Conservation (phyloP, 1,284 basidiomycete genomes). For the Papiliotrema fonsecae region DNA sequence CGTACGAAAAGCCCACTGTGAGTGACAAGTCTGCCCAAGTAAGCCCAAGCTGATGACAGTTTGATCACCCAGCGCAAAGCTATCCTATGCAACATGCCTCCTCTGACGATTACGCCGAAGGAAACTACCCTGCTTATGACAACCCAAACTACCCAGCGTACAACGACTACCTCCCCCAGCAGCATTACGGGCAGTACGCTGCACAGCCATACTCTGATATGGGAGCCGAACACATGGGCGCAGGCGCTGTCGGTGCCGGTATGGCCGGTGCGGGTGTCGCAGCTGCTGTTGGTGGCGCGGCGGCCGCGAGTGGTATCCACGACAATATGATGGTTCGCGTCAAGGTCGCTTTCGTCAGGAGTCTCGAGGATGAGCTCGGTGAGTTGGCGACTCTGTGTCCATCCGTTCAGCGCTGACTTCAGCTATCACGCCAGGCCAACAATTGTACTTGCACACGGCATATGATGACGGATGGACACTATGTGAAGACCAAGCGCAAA, state of each 20-base stretch:
- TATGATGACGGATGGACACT: conserved; percentile 49
- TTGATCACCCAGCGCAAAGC: conserved; percentile 25
- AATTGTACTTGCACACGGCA: conserved; percentile 43
- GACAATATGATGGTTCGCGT: conserved; percentile 42
- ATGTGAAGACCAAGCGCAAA: conserved; percentile 42
- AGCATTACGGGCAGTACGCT: not conserved
- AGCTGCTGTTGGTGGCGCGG: conserved; percentile 5
- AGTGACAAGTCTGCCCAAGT: conserved; percentile 1
- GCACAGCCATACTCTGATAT: conserved; percentile 1
- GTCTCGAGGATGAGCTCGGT: conserved; percentile 47
- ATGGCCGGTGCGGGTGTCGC: conserved; percentile 13
- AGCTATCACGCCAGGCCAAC: conserved; percentile 45
- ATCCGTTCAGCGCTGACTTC: conserved; percentile 7
- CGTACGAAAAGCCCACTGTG: conserved; percentile 33
- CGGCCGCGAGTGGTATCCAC: conserved; percentile 18
- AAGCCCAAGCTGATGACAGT: conserved; percentile 9
- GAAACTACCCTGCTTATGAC: conserved; percentile 10
- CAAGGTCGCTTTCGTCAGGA: conserved; percentile 44
- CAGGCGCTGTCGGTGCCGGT: conserved; percentile 12
- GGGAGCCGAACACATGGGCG: not conserved
- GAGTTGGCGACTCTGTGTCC: conserved; percentile 8
- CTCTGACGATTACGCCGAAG: conserved; percentile 6
- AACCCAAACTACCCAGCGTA: conserved; percentile 9
- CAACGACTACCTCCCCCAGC: conserved; percentile 11
- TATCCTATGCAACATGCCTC: conserved; percentile 31